Conservation (phyloP, 331 rosid genomes). For the Quercus phellos region DNA sequence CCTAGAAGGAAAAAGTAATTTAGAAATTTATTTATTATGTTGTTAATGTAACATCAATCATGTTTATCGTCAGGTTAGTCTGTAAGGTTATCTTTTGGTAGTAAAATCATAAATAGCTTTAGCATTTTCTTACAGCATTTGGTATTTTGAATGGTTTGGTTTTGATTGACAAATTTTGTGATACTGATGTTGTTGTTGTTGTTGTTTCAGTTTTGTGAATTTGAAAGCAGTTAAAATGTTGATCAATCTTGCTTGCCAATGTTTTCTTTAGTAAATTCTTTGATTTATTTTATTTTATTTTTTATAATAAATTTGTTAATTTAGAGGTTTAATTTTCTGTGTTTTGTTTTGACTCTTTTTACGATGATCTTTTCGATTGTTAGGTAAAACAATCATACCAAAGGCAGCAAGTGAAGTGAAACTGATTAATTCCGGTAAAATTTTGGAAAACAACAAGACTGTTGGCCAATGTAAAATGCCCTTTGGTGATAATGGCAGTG, state of each 20-base stretch:
- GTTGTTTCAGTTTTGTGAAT: no score
- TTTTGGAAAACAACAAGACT: constrained; percentile 96
- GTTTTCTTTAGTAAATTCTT: background rate
- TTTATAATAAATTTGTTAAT: background rate
- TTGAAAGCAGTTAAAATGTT: background rate
- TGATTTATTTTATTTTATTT: background rate
- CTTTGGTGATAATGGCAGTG: constrained; percentile 66
- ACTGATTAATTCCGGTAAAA: constrained; percentile 86
- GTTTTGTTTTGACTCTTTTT: background rate
- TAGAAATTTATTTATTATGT: no score
- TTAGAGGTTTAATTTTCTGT: no score
- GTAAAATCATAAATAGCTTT: no score
- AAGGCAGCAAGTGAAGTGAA: constrained; percentile 94
- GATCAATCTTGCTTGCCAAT: background rate
- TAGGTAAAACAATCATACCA: constrained; percentile 80
- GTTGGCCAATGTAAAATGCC: constrained; percentile 95
- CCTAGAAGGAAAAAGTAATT: no score
- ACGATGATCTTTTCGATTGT: background rate
- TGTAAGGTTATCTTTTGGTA: no score
- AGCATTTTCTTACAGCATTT: background rate
- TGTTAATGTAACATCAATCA: no score
- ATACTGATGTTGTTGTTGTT: background rate
- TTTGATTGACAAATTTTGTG: background rate
- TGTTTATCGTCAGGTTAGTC: no score
- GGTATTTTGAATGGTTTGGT: background rate